Evolutionary conservation across 257 asterid genomes (phyloP).

Genomic region (Ligustrum vulgare): DNA sequence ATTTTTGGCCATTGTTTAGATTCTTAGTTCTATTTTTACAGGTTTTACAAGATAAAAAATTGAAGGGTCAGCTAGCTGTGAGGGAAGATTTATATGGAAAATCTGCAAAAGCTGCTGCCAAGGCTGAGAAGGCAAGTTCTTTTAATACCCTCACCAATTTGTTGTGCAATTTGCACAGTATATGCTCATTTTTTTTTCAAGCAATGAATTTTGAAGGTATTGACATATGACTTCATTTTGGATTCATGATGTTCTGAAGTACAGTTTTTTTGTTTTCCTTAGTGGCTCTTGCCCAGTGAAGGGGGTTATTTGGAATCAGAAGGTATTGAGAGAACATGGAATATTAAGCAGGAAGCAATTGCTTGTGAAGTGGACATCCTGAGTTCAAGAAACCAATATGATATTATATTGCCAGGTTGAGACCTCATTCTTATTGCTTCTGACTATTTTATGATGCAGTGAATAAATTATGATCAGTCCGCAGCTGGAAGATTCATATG

Average conservation of each 20-base stretch:
- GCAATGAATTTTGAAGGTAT: conserved; percentile 8
- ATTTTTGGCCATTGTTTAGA: no score
- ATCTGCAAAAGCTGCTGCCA: conserved; percentile 82
- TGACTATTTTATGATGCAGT: neutral
- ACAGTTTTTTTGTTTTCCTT: conserved; percentile 15
- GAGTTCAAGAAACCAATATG: conserved; percentile 76
- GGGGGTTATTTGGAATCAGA: conserved; percentile 78
- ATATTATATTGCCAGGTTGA: conserved; percentile 91
- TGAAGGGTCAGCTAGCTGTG: no score
- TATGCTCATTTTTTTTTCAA: no score
- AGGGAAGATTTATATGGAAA: no score
- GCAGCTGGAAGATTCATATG: neutral
- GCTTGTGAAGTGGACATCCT: conserved; percentile 71
- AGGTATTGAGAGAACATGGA: conserved; percentile 90
- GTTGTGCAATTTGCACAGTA: no score
- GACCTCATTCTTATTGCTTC: conserved; percentile 21
- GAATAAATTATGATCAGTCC: neutral
- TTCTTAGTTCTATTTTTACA: no score
- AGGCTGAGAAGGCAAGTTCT: conserved; percentile 94
- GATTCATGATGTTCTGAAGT: neutral
- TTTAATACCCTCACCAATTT: no score
- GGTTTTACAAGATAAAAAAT: no score
- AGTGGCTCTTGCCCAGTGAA: conserved; percentile 92
- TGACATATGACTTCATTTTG: neutral
- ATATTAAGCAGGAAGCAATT: conserved; percentile 73